Conservation (phyloP, 768 basidiomycete genomes). For the Mycena metata region DNA sequence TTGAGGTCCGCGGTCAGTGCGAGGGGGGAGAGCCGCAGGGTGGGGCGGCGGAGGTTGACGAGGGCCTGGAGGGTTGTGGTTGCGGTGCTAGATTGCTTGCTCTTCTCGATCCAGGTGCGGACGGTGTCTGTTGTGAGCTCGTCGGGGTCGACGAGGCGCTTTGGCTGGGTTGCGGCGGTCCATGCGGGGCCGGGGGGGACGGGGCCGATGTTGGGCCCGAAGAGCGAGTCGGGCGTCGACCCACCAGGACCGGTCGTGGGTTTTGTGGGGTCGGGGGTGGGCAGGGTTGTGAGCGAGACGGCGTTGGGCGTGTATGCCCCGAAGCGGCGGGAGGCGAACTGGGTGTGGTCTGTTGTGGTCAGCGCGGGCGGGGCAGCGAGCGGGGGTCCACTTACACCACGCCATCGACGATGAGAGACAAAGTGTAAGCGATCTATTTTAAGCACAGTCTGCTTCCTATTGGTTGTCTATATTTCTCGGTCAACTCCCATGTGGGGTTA, state of each 20-base stretch:
- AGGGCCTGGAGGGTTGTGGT: slow-evolving; percentile 95
- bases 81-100: slow-evolving; percentile 67
- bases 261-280: neutral
- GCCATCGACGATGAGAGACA: slow-evolving; percentile 28
- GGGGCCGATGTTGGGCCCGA: slow-evolving; percentile 92
- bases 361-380: slow-evolving; percentile 10
- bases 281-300: slow-evolving; percentile 26
- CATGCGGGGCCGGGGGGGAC: slow-evolving; percentile 77
- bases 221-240: slow-evolving; percentile 79
- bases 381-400: slow-evolving; percentile 34
- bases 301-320: slow-evolving; percentile 28
- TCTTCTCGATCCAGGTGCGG: slow-evolving; percentile 86
- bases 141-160: slow-evolving; percentile 62
- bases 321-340: slow-evolving; percentile 33
- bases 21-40: slow-evolving; percentile 82
- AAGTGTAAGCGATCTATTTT: too few relatives aligned
- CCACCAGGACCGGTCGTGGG: slow-evolving; percentile 12
- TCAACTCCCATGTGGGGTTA: too few relatives aligned
- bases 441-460: too few relatives aligned
- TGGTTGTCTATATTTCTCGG: too few relatives aligned
- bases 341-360: slow-evolving; percentile 34
- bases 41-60: slow-evolving; percentile 94
- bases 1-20: slow-evolving; percentile 59
- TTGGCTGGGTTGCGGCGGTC: slow-evolving; percentile 77
- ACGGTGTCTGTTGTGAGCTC: slow-evolving; percentile 87